Base-by-base conservation (phyloP, 169 alveolate genomes). In the Plasmodium billcollinsi region DNA sequence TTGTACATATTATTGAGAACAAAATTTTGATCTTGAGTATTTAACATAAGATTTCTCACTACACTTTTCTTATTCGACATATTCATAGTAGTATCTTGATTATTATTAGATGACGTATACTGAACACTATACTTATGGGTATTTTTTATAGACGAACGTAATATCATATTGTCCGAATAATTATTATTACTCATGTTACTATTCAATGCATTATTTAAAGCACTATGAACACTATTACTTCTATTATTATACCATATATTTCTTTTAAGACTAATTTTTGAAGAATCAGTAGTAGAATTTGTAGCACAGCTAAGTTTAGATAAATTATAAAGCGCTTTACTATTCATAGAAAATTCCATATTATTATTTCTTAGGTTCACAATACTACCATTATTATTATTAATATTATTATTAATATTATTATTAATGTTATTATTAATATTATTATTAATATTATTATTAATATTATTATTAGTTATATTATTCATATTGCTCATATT, bases 21-120 rank as follows among this genome's bases (percentile, higher is more conserved):
- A 65, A 65, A 65, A 29, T 33, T 24, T 11, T 65, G 49, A 26
- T 65, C 73, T 3, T 65, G 73, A 1, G 73, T 26, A 33, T 26
- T 65, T 65, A 65, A 65, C 7, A 65, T 14, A 9, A 65, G 26
- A 29, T 65, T 65, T 24, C 54, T n/a, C 6, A 65, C 2, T 2
- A 33, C 49, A 65, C 39, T 59, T 20, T 59, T 59, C 15, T 59
- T 59, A 59, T 59, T 59, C 4, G 21, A 9, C 1, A 15, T 59
- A 52, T 2, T 52, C n/a, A 52, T 52, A 15, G n/a, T 12, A 15
- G 9, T 52, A 39, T 39, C 47, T 39, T 39, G 47, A 2, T 39
- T 39, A 59, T n/a, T 59, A 59, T 20, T 18, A 15, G 69, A 14
- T 15, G n/a, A 11, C 1, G 29, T 1, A 26, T 7, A 12, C 1